Evolutionary conservation across 2,329 filamentous ascomycete species (phyloP).

Genomic region (Ascochyta lentis): DNA sequence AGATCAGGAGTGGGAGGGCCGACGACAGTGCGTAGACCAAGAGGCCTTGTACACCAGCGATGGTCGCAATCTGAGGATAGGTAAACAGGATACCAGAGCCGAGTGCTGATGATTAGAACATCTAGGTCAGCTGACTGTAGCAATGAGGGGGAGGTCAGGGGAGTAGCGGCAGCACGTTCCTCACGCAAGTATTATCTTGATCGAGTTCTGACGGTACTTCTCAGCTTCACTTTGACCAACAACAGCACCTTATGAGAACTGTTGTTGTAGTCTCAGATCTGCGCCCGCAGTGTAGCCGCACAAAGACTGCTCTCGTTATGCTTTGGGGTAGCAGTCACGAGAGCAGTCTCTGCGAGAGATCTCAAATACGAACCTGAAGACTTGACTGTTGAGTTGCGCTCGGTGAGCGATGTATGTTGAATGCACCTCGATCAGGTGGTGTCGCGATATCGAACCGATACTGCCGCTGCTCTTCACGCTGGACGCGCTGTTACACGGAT

Average conservation of each 20-base stretch:
- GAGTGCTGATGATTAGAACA: conserved; percentile 64
- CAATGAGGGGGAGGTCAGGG: conserved; percentile 47
- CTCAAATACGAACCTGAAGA: conserved; percentile 51
- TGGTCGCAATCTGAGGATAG: conserved; percentile 80
- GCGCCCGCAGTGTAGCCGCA: conserved; percentile 84
- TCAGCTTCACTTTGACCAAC: conserved; percentile 72
- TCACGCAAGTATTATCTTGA: conserved; percentile 99
- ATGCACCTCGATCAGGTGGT: conserved; percentile 17
- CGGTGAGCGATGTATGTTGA: conserved; percentile 6
- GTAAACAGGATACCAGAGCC: conserved; percentile 84
- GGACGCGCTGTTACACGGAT: conserved; percentile 46
- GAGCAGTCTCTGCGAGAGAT: conserved; percentile 43
- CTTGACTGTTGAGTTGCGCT: conserved; percentile 26
- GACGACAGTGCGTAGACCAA: conserved; percentile 78
- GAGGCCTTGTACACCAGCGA: conserved; percentile 79
- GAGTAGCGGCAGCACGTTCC: conserved; percentile 91
- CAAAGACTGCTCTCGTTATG: conserved; percentile 37
- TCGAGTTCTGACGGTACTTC: conserved; percentile 96
- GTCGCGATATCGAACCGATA: conserved; percentile 56
- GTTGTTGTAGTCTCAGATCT: conserved; percentile 53
- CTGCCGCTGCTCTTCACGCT: conserved; percentile 65
- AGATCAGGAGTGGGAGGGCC: conserved; percentile 74
- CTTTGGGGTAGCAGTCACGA: conserved; percentile 10
- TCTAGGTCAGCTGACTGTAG: conserved; percentile 44
- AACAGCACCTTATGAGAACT: not conserved